These are phyloP conservation scores for Sporopachydermia lactativora DNA, from an alignment of 805 yeast species.

Conservation along the genomic window DNA sequence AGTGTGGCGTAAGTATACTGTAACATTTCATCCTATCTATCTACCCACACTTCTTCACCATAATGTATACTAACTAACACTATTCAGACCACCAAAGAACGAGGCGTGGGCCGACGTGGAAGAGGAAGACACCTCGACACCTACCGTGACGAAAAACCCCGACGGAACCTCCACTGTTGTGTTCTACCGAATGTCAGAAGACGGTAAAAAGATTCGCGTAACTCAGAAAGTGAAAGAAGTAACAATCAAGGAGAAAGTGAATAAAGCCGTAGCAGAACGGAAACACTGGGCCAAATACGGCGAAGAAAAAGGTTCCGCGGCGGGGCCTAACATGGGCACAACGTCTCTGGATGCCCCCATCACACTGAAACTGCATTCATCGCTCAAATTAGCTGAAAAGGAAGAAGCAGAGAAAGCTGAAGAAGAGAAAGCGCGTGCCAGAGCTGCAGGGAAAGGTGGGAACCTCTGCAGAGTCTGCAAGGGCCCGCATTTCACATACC, in stretches of 20 bases:
- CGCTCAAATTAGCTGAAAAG: conserved; percentile 51
- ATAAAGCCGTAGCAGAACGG: conserved; percentile 77
- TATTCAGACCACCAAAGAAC: conserved; percentile 5
- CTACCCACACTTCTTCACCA: neutral
- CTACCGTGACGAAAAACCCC: conserved; percentile 60
- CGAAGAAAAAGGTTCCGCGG: conserved; percentile 50
- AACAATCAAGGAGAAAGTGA: conserved; percentile 66
- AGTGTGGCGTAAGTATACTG: neutral
- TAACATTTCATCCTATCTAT: neutral
- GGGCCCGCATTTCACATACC: conserved; percentile 84
- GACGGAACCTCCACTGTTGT: conserved; percentile 89
- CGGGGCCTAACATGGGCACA: conserved; percentile 82
- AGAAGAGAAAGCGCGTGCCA: conserved; percentile 17
- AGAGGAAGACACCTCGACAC: conserved; percentile 40
- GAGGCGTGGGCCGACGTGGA: conserved; percentile 58
- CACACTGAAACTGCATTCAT: conserved; percentile 12
- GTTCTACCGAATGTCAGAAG: conserved; percentile 56
- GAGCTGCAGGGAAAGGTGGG: conserved; percentile 22
- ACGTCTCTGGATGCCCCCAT: conserved; percentile 68
- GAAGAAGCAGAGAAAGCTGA: conserved; percentile 34
- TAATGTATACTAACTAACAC: neutral
- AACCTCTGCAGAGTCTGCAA: conserved; percentile 36
- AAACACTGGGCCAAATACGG: conserved; percentile 85
- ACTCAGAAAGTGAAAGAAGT: conserved; percentile 76
- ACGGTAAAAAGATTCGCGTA: conserved; percentile 74